These are phyloP conservation scores for Calocybe cyanea DNA, from an alignment of 768 basidiomycete genomes.

Conservation along the genomic window DNA sequence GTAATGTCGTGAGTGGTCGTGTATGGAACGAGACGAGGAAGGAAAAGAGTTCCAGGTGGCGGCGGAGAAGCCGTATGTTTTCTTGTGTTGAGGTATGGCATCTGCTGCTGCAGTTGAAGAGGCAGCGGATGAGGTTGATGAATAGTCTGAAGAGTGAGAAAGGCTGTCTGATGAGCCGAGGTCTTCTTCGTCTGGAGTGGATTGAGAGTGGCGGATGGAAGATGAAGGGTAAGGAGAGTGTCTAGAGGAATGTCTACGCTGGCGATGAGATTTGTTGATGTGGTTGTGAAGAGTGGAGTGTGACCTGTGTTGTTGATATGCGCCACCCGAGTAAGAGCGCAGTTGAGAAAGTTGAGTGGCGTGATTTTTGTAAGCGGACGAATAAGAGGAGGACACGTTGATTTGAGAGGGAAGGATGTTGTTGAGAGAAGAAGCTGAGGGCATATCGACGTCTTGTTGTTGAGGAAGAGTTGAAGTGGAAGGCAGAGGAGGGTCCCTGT, in stretches of 20 bases:
- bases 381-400: background rate
- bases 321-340: slow-evolving; percentile 6
- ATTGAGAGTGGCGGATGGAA: background rate
- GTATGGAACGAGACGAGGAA: background rate
- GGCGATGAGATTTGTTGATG: background rate
- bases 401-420: background rate
- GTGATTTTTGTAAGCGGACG: background rate
- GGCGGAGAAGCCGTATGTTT: slow-evolving; percentile 6
- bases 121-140: background rate
- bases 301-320: background rate
- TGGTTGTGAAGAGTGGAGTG: background rate
- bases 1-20: background rate
- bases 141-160: background rate
- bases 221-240: background rate
- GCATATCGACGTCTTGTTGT: slow-evolving; percentile 3
- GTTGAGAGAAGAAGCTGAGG: background rate
- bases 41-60: slow-evolving; percentile 3
- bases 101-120: background rate
- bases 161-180: slow-evolving; percentile 5
- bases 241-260: background rate
- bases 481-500: background rate
- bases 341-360: background rate
- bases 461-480: background rate
- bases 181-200: slow-evolving; percentile 10
- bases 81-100: too few relatives aligned